phyloP scores from a whole-genome alignment of 345 rosid genomes.

The Linum trigynum region DNA sequence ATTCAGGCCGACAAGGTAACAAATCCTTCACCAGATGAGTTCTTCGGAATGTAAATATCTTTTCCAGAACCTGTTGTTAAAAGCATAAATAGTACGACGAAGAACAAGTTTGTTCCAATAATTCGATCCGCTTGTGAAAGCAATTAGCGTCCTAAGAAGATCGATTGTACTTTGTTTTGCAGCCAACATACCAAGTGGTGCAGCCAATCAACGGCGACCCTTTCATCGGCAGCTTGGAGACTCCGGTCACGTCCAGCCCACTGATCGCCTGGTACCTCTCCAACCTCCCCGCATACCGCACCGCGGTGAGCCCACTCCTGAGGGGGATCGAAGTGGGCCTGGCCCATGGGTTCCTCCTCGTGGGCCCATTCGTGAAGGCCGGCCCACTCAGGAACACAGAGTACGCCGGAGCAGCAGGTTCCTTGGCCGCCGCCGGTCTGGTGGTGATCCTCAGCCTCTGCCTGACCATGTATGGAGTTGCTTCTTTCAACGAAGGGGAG shows the following conservation, averaged over 20 bases:
- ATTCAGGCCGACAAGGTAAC: slow-evolving; percentile 65
- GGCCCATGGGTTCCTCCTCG: slow-evolving; percentile 80
- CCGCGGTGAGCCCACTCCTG: slow-evolving; percentile 90
- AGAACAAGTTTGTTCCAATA: not conserved
- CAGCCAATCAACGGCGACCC: slow-evolving; percentile 98
- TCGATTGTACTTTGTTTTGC: slow-evolving; percentile 8
- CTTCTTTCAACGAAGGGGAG: slow-evolving; percentile 75
- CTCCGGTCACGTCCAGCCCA: slow-evolving; percentile 91
- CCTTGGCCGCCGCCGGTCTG: slow-evolving; percentile 79
- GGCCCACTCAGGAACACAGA: slow-evolving; percentile 89
- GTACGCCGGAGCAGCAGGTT: slow-evolving; percentile 66
- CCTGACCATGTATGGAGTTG: slow-evolving; percentile 75
- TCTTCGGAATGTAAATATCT: not conserved
- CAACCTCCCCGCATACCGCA: slow-evolving; percentile 87
- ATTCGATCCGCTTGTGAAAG: not conserved
- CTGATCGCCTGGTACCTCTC: slow-evolving; percentile 92
- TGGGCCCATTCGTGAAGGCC: slow-evolving; percentile 80
- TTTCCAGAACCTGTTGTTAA: not conserved
- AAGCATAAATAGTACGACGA: no score
- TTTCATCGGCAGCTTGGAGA: slow-evolving; percentile 93
- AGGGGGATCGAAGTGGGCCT: slow-evolving; percentile 78
- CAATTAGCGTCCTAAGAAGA: no score
- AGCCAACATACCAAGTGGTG: slow-evolving; percentile 87
- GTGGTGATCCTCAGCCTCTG: slow-evolving; percentile 78
- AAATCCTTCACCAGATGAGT: not conserved